Percentiles rank a stretch among this genome's conserved stretches.
phyloP scores from a whole-genome alignment of 176 grass and related monocot species.

The Otatea glauca region DNA sequence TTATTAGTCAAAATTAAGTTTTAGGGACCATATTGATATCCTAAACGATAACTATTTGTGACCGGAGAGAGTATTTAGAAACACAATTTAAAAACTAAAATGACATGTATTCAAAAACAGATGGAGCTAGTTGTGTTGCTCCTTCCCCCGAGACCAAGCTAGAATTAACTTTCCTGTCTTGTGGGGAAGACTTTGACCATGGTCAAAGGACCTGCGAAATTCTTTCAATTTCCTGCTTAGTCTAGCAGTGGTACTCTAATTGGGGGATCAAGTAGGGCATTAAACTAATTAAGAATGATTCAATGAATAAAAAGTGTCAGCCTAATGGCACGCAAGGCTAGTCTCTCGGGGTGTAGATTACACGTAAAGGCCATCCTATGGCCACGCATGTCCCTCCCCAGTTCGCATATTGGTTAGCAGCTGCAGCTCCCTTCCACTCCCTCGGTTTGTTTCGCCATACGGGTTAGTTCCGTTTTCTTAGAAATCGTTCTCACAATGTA shows the following conservation, averaged over 20 bases:
- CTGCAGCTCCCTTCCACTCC: neutral
- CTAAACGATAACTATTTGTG: too few species aligned
- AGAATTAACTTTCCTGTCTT: conserved; percentile 11
- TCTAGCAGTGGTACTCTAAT: neutral
- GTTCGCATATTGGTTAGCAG: neutral
- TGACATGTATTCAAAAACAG: too few species aligned
- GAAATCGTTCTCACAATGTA: neutral
- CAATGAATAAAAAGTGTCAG: conserved; percentile 38
- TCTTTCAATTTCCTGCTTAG: neutral
- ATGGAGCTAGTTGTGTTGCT: neutral
- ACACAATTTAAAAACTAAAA: too few species aligned
- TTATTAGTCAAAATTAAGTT: too few species aligned
- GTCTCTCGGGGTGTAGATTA: conserved; percentile 15
- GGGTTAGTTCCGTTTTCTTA: neutral
- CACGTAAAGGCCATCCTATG: conserved; percentile 15
- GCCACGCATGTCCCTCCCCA: conserved; percentile 8
- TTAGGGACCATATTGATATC: too few species aligned
- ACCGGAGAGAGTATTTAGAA: too few species aligned
- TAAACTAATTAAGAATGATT: conserved; percentile 38
- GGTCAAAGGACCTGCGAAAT: neutral
- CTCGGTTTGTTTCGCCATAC: too few species aligned
- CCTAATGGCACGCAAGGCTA: conserved; percentile 31
- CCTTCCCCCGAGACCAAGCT: conserved; percentile 23
- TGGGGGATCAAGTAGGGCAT: conserved; percentile 42
- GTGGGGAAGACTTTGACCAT: conserved; percentile 28